phyloP scores from a whole-genome alignment of 1,284 basidiomycete genomes.

The Naganishia liquefaciens region DNA sequence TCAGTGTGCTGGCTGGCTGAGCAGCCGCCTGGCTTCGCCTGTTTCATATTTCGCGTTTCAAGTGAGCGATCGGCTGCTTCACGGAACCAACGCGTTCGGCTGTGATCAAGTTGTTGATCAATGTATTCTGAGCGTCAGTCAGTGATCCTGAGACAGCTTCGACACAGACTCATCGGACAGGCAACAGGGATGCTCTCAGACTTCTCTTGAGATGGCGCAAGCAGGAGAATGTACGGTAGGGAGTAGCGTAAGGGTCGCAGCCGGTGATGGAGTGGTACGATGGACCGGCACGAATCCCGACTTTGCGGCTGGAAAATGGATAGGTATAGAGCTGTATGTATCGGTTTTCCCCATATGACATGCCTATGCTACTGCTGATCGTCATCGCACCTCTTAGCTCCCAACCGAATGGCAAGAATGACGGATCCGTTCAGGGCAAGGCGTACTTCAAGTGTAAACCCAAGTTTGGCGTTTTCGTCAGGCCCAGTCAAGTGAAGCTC shows the following conservation, averaged over 20 bases:
- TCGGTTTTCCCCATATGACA: neutral
- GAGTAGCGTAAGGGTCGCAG: slow-evolving; percentile 64
- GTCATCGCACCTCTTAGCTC: slow-evolving; percentile 35
- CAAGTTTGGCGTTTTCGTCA: slow-evolving; percentile 84
- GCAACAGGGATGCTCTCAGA: neutral
- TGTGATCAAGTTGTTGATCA: slow-evolving; percentile 1
- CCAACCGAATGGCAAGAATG: slow-evolving; percentile 87
- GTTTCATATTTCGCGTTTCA: slow-evolving; percentile 29
- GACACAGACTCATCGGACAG: neutral
- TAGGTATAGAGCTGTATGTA: slow-evolving; percentile 80
- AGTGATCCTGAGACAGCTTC: neutral
- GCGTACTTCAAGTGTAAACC: slow-evolving; percentile 80
- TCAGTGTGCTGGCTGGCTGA: neutral
- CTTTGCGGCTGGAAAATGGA: slow-evolving; percentile 89
- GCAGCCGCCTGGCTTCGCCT: neutral
- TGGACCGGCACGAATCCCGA: slow-evolving; percentile 78
- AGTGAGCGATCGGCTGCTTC: slow-evolving; percentile 6
- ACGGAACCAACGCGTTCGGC: no score
- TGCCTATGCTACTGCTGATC: neutral
- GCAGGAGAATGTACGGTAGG: slow-evolving; percentile 22
- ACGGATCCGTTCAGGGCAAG: slow-evolving; percentile 81
- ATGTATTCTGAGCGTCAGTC: neutral
- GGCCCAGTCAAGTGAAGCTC: slow-evolving; percentile 79
- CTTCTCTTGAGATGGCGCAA: slow-evolving; percentile 4
- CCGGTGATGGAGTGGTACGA: slow-evolving; percentile 79